phyloP scores from a whole-genome alignment of 805 yeast genomes.

The Starmerella bombicola region DNA sequence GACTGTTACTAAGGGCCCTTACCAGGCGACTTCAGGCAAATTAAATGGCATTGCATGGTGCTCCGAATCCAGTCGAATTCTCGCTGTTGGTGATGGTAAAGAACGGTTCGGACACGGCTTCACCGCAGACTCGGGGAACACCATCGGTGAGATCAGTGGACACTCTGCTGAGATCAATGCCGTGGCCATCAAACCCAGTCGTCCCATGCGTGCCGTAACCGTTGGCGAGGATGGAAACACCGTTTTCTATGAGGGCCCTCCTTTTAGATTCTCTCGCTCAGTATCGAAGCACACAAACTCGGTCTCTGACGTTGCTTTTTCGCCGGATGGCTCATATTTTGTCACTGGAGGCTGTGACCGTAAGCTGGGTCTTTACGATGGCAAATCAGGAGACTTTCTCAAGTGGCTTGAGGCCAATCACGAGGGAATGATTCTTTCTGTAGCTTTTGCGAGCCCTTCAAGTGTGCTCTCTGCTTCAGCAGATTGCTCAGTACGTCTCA shows the following conservation, averaged over 20 bases:
- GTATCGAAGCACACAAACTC: slow-evolving; percentile 66
- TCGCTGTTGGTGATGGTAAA: slow-evolving; percentile 91
- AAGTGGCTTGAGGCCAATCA: slow-evolving; percentile 41
- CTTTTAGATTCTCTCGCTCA: slow-evolving; percentile 71
- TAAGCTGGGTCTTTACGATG: slow-evolving; percentile 65
- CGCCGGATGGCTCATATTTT: slow-evolving; percentile 65
- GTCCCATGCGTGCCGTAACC: slow-evolving; percentile 90
- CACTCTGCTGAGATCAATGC: slow-evolving; percentile 76
- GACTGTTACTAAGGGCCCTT: slow-evolving; percentile 62
- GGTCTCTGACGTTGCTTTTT: slow-evolving; percentile 66
- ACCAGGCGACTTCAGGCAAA: slow-evolving; percentile 64
- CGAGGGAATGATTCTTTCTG: slow-evolving; percentile 67
- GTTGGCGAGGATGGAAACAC: slow-evolving; percentile 79
- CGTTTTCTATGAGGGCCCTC: slow-evolving; percentile 84
- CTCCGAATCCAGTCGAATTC: slow-evolving; percentile 67
- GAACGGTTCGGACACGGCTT: slow-evolving; percentile 87
- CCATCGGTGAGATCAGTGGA: slow-evolving; percentile 94
- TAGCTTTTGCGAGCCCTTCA: slow-evolving; percentile 50
- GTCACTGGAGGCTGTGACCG: slow-evolving; percentile 82
- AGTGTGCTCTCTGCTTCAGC: slow-evolving; percentile 72
- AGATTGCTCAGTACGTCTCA: slow-evolving; percentile 59
- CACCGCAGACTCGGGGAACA: slow-evolving; percentile 87
- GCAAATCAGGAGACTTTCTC: slow-evolving; percentile 67
- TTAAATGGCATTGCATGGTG: slow-evolving; percentile 87
- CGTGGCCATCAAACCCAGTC: slow-evolving; percentile 65